phyloP scores from a whole-genome alignment of 208 protist genomes.

The Wallacemonas sp. region DNA sequence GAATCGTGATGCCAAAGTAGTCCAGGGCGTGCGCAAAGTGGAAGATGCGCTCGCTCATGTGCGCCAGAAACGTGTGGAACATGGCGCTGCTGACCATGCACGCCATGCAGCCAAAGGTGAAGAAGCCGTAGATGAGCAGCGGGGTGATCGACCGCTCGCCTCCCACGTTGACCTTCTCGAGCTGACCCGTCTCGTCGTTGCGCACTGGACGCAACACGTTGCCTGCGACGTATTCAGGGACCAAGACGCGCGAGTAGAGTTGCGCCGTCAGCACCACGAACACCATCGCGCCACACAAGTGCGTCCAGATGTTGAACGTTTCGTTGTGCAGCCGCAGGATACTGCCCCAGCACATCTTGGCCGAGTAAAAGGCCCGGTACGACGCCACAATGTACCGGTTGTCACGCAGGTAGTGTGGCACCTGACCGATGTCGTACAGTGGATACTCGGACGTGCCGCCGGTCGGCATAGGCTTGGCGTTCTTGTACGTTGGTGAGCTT shows the following conservation, averaged over 20 bases:
- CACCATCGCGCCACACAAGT: constrained; percentile 40
- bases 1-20: constrained; percentile 85
- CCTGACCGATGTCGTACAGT: constrained; percentile 40
- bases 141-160: constrained; percentile 27
- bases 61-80: constrained; percentile 76
- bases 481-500: constrained; percentile 16
- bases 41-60: constrained; percentile 58
- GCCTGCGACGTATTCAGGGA: constrained; percentile 21
- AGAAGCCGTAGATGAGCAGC: constrained; percentile 69
- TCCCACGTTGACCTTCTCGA: constrained; percentile 15
- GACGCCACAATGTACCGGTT: constrained; percentile 39
- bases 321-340: constrained; percentile 64
- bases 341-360: constrained; percentile 32
- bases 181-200: not conserved
- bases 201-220: constrained; percentile 11
- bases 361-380: constrained; percentile 49
- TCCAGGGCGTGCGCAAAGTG: constrained; percentile 70
- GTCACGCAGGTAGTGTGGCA: constrained; percentile 40
- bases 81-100: constrained; percentile 76
- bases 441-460: constrained; percentile 15
- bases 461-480: constrained; percentile 12
- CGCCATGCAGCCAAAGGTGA: constrained; percentile 66
- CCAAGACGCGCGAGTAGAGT: constrained; percentile 33
- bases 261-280: constrained; percentile 32
- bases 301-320: constrained; percentile 77